Evolutionary conservation across 169 alveolate genomes (phyloP), one percentile per base, ranked within the genome.

Genomic region (Cyclospora cayetanensis): DNA sequence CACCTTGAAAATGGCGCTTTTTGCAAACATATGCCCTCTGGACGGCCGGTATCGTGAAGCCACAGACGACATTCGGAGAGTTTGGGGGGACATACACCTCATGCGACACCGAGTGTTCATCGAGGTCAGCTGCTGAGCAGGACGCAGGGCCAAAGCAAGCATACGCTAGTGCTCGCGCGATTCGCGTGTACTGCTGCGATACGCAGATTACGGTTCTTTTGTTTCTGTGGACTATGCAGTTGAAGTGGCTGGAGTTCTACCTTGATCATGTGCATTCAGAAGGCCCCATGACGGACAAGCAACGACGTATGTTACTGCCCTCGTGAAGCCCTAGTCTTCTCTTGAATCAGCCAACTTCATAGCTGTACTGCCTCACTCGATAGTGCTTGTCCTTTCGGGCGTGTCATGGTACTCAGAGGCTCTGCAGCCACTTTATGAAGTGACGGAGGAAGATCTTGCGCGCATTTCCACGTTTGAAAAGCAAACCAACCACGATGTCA

Each of bases 401-500:
- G n/a, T n/a, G n/a, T n/a, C n/a, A n/a, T n/a, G n/a, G n/a, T n/a
- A n/a, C n/a, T n/a, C 79, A 84, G 91, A 12, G 4, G 66, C 20
- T 22, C 65, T 68, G 77, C 39, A 43, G 89, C 52, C 5, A 1
- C 83, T 87, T 4, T 4, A 46, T 35, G 53, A 63, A 1, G 52
- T 72, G 12, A 4, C 12, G 22, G 52, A 22, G 31, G 90, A 1
- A 65, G 42, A 65, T 20, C 82, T 46, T 5, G n/a, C 7, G 46
- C 2, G 68, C 20, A 63, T 89, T n/a, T 63, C 34, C 39, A 35
- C 9, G 35, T 25, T 84, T 1, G 94, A 91, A 70, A 35, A 18
- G 20, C 18, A 25, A 22, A 84, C 92, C 7, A 82, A 84, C 25
- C 94, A 91, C 79, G 94, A 91, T 86, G 65, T 84, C 31, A 91